Conservation (phyloP, 2,329 filamentous ascomycete genomes). For the Talaromyces sp. region DNA sequence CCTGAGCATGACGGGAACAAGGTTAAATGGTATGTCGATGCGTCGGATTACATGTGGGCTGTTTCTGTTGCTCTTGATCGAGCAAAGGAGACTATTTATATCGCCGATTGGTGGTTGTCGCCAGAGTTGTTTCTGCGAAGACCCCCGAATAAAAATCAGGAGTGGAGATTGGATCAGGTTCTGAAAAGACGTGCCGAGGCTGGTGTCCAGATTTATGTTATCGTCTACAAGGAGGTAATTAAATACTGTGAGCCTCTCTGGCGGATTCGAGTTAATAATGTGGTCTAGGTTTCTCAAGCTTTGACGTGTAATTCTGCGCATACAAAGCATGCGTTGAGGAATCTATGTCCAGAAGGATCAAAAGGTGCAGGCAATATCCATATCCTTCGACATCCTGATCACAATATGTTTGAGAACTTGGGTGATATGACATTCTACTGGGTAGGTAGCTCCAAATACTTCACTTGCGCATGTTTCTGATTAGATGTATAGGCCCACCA, state of each 20-base stretch:
- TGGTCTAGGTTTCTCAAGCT: constrained; percentile 61
- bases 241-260: not conserved
- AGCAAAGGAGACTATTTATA: constrained; percentile 91
- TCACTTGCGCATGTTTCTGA: not conserved
- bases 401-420: constrained; percentile 74
- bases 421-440: constrained; percentile 94
- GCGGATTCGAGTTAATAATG: not conserved
- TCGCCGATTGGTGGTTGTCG: constrained; percentile 41
- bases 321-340: constrained; percentile 81
- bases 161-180: constrained; percentile 53
- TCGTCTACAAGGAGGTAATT: constrained; percentile 62
- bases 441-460: constrained; percentile 35
- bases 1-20: constrained; percentile 81
- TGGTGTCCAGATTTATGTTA: constrained; percentile 90
- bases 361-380: constrained; percentile 48
- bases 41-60: constrained; percentile 91
- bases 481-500: constrained; percentile 66
- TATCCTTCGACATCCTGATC: constrained; percentile 62
- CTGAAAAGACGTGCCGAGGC: constrained; percentile 86
- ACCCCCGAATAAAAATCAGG: constrained; percentile 76
- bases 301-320: constrained; percentile 90
- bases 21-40: constrained; percentile 97
- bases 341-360: constrained; percentile 75
- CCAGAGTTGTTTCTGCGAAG: constrained; percentile 70
- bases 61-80: constrained; percentile 71